A percentile compares a stretch with the other conserved stretches of the same genome.
Conservation (phyloP, 2,329 filamentous ascomycete species). For the Hypoxylon sp. region DNA sequence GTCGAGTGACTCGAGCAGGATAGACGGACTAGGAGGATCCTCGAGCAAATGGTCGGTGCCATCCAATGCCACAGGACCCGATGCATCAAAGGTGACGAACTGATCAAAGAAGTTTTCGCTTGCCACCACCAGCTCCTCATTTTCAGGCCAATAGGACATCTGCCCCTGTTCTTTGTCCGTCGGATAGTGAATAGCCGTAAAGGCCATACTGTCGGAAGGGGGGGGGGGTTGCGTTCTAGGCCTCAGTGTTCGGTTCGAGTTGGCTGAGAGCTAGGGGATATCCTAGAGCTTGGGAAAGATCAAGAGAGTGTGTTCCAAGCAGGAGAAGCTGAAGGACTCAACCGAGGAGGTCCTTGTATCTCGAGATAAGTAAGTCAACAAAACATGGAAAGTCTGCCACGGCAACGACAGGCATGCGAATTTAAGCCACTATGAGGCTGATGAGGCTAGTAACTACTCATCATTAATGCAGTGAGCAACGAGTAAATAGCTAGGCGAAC, state of each 20-base stretch:
- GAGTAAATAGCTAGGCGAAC: conserved; percentile 34
- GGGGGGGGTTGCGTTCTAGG: conserved; percentile 30
- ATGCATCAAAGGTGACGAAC: conserved; percentile 46
- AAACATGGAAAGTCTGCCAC: conserved; percentile 45
- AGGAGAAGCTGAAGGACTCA: conserved; percentile 31
- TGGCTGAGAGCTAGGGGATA: conserved; percentile 17
- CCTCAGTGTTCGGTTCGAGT: conserved; percentile 21
- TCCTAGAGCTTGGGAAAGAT: conserved; percentile 30
- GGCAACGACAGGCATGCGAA: conserved; percentile 45
- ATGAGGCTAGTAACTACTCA: conserved; percentile 39
- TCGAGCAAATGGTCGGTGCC: conserved; percentile 36
- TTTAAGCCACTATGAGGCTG: conserved; percentile 43
- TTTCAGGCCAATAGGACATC: conserved; percentile 43
- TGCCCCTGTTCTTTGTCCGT: conserved; percentile 46
- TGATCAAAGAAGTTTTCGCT: conserved; percentile 48
- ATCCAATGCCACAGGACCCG: conserved; percentile 37
- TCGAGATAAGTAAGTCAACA: conserved; percentile 44
- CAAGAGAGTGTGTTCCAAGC: conserved; percentile 25
- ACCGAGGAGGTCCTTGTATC: conserved; percentile 39
- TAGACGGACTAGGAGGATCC: conserved; percentile 46
- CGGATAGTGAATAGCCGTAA: conserved; percentile 42
- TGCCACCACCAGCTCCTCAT: conserved; percentile 42
- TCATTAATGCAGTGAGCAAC: conserved; percentile 40
- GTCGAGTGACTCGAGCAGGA: conserved; percentile 44
- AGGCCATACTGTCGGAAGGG: conserved; percentile 43